phyloP scores from a whole-genome alignment of 495 filamentous ascomycete genomes.

The Penicillium pulvis region DNA sequence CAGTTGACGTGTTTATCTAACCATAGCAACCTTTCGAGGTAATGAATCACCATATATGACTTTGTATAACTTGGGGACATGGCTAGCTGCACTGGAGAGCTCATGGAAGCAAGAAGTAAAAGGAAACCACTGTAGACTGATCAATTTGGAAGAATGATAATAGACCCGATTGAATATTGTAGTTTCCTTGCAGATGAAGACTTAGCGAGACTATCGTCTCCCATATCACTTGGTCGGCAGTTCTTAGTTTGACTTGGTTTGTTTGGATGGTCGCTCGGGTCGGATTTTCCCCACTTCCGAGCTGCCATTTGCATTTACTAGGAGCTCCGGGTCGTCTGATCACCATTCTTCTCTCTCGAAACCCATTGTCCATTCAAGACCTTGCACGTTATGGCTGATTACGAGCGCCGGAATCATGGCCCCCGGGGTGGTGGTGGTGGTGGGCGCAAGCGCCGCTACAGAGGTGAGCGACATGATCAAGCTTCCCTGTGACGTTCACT shows the following conservation, averaged over 20 bases:
- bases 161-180: background rate
- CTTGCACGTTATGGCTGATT: conserved; percentile 65
- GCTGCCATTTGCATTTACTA: conserved; percentile 9
- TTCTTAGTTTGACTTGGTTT: background rate
- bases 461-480: conserved; percentile 45
- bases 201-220: too few species aligned
- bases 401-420: conserved; percentile 63
- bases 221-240: background rate
- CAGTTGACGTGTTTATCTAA: background rate
- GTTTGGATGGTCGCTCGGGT: background rate
- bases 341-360: conserved; percentile 3
- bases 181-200: background rate
- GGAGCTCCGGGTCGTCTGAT: conserved; percentile 1
- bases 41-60: background rate
- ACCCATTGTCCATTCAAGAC: conserved; percentile 7
- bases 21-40: background rate
- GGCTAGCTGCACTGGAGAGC: too few species aligned
- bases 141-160: background rate
- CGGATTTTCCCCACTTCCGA: conserved; percentile 8
- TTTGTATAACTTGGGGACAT: background rate
- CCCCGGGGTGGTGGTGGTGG: conserved; percentile 54
- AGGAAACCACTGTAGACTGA: too few species aligned
- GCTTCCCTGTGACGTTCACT: conserved; percentile 15
- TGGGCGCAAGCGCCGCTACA: conserved; percentile 65
- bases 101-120: too few species aligned